Conservation (phyloP, 495 filamentous ascomycete species). For the Aspergillus diversus region DNA sequence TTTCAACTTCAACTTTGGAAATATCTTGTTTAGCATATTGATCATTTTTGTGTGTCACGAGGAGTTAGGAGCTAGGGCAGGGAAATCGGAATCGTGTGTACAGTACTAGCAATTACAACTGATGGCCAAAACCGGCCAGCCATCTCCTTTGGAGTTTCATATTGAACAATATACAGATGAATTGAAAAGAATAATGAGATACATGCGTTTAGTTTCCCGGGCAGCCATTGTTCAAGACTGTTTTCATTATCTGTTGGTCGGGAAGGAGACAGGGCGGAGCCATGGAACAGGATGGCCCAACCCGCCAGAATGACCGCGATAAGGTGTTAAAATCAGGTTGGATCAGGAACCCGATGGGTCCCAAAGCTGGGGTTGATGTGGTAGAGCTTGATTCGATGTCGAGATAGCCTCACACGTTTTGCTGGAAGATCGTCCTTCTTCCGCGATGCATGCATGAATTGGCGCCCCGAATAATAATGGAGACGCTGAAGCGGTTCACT, state of each 20-base stretch:
- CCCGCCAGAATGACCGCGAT: background rate
- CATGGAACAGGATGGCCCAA: conserved; percentile 12
- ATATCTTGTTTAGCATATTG: background rate
- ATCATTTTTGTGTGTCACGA: conserved; percentile 2
- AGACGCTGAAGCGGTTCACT: background rate
- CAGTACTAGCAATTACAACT: background rate
- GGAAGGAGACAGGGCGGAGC: background rate
- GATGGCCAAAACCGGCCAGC: background rate
- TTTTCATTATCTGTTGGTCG: too few relatives aligned
- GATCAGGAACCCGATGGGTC: conserved; percentile 19
- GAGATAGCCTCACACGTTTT: conserved; percentile 10
- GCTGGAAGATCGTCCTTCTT: conserved; percentile 6
- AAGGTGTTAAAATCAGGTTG: conserved; percentile 6
- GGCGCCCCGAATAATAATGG: background rate
- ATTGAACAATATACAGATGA: background rate
- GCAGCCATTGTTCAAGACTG: background rate
- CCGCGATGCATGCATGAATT: conserved; percentile 8
- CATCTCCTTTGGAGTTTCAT: background rate
- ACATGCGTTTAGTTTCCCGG: background rate
- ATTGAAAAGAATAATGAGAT: background rate
- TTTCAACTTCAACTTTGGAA: background rate
- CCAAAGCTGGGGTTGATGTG: conserved; percentile 9
- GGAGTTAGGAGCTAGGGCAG: background rate
- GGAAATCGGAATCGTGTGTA: conserved; percentile 7
- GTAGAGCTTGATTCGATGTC: conserved; percentile 17